These are phyloP conservation scores for Sanghuangporus sanghuang DNA, from an alignment of 1,284 basidiomycete genomes.

Conservation along the genomic window DNA sequence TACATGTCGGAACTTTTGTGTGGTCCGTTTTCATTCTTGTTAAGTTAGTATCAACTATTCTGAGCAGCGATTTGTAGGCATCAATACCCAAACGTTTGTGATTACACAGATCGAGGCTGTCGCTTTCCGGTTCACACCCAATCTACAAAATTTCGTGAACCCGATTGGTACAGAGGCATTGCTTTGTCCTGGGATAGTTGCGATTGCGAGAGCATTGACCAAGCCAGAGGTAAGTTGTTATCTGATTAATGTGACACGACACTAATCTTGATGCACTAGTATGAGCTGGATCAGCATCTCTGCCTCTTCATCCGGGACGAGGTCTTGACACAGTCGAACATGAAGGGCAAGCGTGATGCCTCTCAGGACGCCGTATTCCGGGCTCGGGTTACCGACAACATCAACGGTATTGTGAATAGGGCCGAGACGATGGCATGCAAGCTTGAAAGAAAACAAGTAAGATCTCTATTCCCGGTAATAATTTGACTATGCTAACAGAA, in stretches of 20 bases:
- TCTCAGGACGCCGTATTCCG: conserved; percentile 46
- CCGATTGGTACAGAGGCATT: conserved; percentile 89
- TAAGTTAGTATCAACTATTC: background rate
- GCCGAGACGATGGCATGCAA: conserved; percentile 86
- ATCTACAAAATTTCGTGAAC: conserved; percentile 92
- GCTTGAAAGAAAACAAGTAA: conserved; percentile 73
- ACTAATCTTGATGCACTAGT: conserved; percentile 40
- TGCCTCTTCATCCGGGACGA: conserved; percentile 93
- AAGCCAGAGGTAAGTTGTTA: conserved; percentile 75
- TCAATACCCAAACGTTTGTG: conserved; percentile 50
- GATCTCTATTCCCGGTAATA: background rate
- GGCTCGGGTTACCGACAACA: conserved; percentile 66
- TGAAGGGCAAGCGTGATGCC: conserved; percentile 44
- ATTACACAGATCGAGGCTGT: conserved; percentile 83
- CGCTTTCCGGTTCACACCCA: conserved; percentile 96
- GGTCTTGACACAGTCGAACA: conserved; percentile 69
- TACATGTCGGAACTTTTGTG: conserved; percentile 89
- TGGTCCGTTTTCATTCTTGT: conserved; percentile 40
- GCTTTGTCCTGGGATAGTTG: conserved; percentile 82
- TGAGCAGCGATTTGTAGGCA: conserved; percentile 28
- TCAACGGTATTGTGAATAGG: conserved; percentile 79
- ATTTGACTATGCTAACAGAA: conserved; percentile 1
- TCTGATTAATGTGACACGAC: background rate
- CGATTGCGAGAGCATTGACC: conserved; percentile 86
- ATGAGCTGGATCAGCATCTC: conserved; percentile 83